These are phyloP conservation scores for Chlamydomonas incerta DNA, from an alignment of 139 green algal genomes.

Conservation along the genomic window DNA sequence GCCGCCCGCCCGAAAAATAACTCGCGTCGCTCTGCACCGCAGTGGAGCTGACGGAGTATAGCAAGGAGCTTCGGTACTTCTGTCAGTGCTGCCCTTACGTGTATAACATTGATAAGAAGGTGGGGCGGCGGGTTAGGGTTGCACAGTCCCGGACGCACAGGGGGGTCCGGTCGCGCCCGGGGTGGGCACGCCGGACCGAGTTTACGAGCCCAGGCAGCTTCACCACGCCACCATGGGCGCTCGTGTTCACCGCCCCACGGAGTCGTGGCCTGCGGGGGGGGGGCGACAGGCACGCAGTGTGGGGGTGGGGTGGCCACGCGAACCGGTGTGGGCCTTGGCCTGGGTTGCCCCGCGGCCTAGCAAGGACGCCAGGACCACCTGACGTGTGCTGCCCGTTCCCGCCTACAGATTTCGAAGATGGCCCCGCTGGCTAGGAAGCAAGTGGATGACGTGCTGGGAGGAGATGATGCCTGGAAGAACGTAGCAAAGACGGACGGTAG, in stretches of 20 bases:
- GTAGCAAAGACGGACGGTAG: slow-evolving; percentile 83
- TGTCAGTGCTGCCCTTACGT: slow-evolving; percentile 90
- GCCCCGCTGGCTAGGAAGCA: slow-evolving; percentile 78
- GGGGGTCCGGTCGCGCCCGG: too few species aligned
- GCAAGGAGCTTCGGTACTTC: slow-evolving; percentile 75
- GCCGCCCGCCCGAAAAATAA: background rate
- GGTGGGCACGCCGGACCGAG: too few species aligned
- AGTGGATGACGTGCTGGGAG: slow-evolving; percentile 92
- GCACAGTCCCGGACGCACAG: too few species aligned
- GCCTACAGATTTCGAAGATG: slow-evolving; percentile 72
- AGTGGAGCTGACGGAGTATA: slow-evolving; percentile 75
- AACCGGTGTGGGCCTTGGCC: too few species aligned
- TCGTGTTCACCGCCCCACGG: too few species aligned
- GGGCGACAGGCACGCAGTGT: too few species aligned
- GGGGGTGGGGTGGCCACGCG: too few species aligned
- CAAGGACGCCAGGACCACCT: too few species aligned
- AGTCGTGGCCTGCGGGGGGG: too few species aligned
- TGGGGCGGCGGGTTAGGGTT: slow-evolving; percentile 13
- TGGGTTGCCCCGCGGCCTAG: too few species aligned
- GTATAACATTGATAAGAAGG: slow-evolving; percentile 83
- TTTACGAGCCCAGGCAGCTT: too few species aligned
- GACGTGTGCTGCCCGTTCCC: background rate
- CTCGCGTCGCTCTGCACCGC: slow-evolving; percentile 16
- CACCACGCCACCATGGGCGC: too few species aligned
- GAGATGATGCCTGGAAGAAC: slow-evolving; percentile 92